Evolutionary conservation across 2,329 filamentous ascomycete genomes (phyloP), one percentile per base, ranked within the genome.

Genomic region (Cylindrodendrum hubeiense): DNA sequence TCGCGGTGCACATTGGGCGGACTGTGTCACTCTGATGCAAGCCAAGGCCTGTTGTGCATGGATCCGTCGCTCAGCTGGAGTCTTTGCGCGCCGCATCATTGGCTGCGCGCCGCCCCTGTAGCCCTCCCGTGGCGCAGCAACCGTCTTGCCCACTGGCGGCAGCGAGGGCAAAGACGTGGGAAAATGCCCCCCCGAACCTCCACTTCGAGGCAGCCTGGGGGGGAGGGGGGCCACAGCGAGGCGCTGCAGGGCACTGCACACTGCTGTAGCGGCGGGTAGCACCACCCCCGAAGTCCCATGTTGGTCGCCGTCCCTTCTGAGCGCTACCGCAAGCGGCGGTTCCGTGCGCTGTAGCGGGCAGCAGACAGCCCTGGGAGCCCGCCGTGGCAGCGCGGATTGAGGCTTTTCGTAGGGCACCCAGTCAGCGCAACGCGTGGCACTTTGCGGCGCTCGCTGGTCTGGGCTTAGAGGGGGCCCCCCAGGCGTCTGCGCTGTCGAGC

Each of bases 81-180:
- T 58, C 33, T 47, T 26, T 61, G 62, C 54, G 57, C 41, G 49
- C 30, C 56, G 13, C 33, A n/a, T 66, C 37, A 71, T 71, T 71
- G 68, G 70, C 24, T 21, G n/a, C 24, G 26, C 24, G 3, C 37
- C 22, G 15, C 34, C 47, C 34, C 13, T 44, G 56, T 55, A 66
- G 63, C 66, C 44, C 47, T 56, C 17, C 26, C 50, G 70, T 71
- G 68, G 70, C 70, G 70, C 67, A 72, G 70, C 59, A 51, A 28
- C 39, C 39, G 46, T 47, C 50, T 34, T n/a, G 37, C n/a, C 37
- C 7, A n/a, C 37, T 17, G 17, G 15, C 37, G 37, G 37, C 37
- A 39, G 37, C 37, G 37, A 7, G 17, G 13, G 34, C 47, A 51
- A 12, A 19, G 28, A 30, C 28, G 28, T 12, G 28, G 12, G 28